A percentile compares a stretch with the other conserved stretches of the same genome.
phyloP scores from a whole-genome alignment of 768 basidiomycete species.

The Mycena pura region DNA sequence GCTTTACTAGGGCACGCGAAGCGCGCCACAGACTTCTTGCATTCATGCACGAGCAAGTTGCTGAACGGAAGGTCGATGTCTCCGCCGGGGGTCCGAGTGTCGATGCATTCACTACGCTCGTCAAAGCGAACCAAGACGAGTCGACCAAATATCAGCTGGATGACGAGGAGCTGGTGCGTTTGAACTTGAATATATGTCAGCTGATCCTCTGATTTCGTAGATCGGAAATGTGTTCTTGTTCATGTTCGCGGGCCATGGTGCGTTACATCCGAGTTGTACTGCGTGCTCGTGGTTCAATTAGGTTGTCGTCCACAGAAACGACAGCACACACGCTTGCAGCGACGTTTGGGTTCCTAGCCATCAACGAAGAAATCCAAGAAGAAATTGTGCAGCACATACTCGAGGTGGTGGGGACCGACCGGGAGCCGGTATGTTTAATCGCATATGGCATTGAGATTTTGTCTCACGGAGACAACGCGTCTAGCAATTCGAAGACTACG shows the following conservation, averaged over 20 bases:
- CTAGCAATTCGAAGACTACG: conserved; percentile 50
- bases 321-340: conserved; percentile 57
- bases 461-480: neutral
- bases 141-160: conserved; percentile 43
- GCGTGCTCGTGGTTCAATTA: neutral
- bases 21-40: conserved; percentile 38
- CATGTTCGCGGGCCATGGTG: conserved; percentile 67
- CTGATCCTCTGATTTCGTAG: conserved; percentile 31
- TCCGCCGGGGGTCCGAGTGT: conserved; percentile 12
- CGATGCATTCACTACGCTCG: conserved; percentile 51
- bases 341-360: conserved; percentile 51
- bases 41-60: conserved; percentile 48
- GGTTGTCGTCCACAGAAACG: conserved; percentile 43
- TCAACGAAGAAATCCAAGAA: conserved; percentile 55
- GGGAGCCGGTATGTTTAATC: conserved; percentile 39
- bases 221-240: conserved; percentile 59
- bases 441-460: neutral
- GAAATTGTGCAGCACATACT: conserved; percentile 52
- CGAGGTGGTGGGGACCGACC: conserved; percentile 40
- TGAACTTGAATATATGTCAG: neutral
- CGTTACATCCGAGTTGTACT: too few species aligned
- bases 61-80: conserved; percentile 39
- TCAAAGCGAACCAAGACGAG: conserved; percentile 48
- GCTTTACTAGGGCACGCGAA: conserved; percentile 10
- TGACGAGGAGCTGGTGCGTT: conserved; percentile 46